Evolutionary conservation across 139 green algal genomes (phyloP).

Genomic region (Mychonastes homosphaera): DNA sequence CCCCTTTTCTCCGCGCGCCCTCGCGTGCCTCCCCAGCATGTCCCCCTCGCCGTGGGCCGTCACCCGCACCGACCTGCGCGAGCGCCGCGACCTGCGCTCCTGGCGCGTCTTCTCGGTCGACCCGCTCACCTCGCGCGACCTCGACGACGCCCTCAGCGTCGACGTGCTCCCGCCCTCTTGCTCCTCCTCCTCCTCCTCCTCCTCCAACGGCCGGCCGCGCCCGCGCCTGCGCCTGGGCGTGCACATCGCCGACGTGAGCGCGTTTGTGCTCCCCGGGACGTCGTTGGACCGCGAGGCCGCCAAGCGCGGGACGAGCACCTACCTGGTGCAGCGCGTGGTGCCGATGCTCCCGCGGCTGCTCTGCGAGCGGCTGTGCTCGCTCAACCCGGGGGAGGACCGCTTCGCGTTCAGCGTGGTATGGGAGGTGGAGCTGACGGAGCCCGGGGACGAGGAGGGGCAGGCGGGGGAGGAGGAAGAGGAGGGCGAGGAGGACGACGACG

Average conservation of each 20-base stretch:
- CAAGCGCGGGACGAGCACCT: constrained; percentile 50
- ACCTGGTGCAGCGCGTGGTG: constrained; percentile 63
- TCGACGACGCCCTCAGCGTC: constrained; percentile 77
- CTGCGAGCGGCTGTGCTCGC: constrained; percentile 81
- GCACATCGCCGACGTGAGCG: constrained; percentile 83
- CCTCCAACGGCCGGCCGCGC: not conserved
- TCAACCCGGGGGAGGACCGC: constrained; percentile 70
- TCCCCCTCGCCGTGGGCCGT: constrained; percentile 62
- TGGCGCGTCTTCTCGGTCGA: constrained; percentile 73
- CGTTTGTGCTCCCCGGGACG: constrained; percentile 58
- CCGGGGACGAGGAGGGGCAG: no score
- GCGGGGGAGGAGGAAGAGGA: no score
- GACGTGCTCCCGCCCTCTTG: constrained; percentile 7
- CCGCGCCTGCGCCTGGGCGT: constrained; percentile 49
- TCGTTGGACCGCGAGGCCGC: constrained; percentile 70
- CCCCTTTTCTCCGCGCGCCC: constrained; percentile 39
- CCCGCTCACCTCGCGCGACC: constrained; percentile 56
- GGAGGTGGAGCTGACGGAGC: no score
- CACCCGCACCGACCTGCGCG: constrained; percentile 38
- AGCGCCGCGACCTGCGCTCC: constrained; percentile 56
- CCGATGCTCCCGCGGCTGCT: constrained; percentile 83
- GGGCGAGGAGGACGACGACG: no score
- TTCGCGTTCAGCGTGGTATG: constrained; percentile 75
- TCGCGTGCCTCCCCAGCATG: constrained; percentile 84
- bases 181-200: not conserved